A percentile compares a stretch with the other conserved stretches of the same genome.
Conservation (phyloP, 768 basidiomycete species). For the Termitomyces titanicus region DNA sequence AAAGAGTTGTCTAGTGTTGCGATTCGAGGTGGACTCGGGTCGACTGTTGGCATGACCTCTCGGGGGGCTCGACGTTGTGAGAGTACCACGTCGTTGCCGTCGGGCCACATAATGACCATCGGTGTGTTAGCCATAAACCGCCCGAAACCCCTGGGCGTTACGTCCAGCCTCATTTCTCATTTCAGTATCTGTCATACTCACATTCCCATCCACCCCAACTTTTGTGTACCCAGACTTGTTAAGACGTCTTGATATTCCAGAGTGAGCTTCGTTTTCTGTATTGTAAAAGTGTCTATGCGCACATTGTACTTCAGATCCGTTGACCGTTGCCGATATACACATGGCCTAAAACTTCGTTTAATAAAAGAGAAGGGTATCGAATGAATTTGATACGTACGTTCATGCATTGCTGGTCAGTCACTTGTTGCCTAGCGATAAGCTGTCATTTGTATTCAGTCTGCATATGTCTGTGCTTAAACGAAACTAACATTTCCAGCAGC, state of each 20-base stretch:
- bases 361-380: neutral
- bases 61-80: slow-evolving; percentile 56
- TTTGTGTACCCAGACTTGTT: slow-evolving; percentile 34
- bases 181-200: slow-evolving; percentile 26
- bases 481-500: slow-evolving; percentile 10
- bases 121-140: slow-evolving; percentile 47
- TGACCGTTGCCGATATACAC: slow-evolving; percentile 45
- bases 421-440: slow-evolving; percentile 11
- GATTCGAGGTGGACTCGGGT: slow-evolving; percentile 44
- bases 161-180: neutral
- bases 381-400: slow-evolving; percentile 16
- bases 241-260: slow-evolving; percentile 36
- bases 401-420: slow-evolving; percentile 11
- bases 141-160: slow-evolving; percentile 54
- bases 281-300: slow-evolving; percentile 5
- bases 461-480: neutral
- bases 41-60: slow-evolving; percentile 56
- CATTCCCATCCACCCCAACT: slow-evolving; percentile 62
- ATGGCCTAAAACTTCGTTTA: slow-evolving; percentile 29
- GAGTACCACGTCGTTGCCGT: slow-evolving; percentile 60
- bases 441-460: neutral
- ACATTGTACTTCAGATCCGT: slow-evolving; percentile 44
- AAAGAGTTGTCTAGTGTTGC: slow-evolving; percentile 37
- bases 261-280: neutral
- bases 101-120: slow-evolving; percentile 77